phyloP scores from a whole-genome alignment of 192 early-diverging fungal species.

The Cetraspora pellucida region DNA sequence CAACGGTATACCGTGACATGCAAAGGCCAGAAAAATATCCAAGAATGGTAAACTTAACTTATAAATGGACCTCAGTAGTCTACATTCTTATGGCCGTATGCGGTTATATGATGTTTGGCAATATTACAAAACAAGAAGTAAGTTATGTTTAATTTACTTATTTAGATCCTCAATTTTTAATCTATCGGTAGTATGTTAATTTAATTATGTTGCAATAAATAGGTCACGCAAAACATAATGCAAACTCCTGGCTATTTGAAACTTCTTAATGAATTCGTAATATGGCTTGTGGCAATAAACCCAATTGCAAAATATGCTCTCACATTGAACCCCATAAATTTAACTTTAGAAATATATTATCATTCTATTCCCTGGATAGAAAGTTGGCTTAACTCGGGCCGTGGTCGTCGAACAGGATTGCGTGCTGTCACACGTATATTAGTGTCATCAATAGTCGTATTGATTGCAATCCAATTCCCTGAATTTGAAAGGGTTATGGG shows the following conservation, averaged over 20 bases:
- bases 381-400: constrained; percentile 33
- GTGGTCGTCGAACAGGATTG: constrained; percentile 36
- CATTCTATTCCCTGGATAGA: constrained; percentile 30
- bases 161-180: constrained; percentile 27
- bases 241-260: constrained; percentile 52
- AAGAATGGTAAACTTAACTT: constrained; percentile 59
- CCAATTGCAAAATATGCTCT: constrained; percentile 75
- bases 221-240: constrained; percentile 75
- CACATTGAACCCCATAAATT: constrained; percentile 62
- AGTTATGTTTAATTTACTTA: not conserved
- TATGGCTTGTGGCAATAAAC: constrained; percentile 67
- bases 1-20: constrained; percentile 70
- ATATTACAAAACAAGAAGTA: constrained; percentile 59
- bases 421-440: constrained; percentile 39
- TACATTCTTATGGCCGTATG: constrained; percentile 56
- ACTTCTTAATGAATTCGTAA: constrained; percentile 54
- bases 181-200: not conserved
- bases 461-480: constrained; percentile 60
- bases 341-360: constrained; percentile 45
- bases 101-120: constrained; percentile 76
- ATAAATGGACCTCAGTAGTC: constrained; percentile 47
- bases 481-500: constrained; percentile 71
- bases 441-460: constrained; percentile 44
- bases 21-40: constrained; percentile 50
- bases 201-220: not conserved